Conservation (phyloP, 441 rosid species). For the Brassica hybrid region DNA sequence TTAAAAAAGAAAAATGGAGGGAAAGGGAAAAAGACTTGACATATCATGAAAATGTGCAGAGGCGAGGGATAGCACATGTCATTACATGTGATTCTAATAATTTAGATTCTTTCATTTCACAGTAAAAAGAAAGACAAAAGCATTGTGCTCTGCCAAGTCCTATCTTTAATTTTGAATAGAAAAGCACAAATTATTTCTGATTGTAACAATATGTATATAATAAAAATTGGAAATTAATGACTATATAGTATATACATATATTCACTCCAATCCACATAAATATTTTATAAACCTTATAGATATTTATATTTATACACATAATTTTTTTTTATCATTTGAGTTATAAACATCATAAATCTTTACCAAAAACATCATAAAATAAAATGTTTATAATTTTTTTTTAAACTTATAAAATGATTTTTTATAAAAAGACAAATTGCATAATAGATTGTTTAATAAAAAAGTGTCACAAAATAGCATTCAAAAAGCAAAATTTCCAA, state of each 20-base stretch:
- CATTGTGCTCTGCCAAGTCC: slow-evolving; percentile 37
- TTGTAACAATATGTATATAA: background rate
- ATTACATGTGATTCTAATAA: slow-evolving; percentile 47
- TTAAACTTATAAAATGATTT: background rate
- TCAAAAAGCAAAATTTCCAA: background rate
- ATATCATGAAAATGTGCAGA: slow-evolving; percentile 42
- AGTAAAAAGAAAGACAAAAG: slow-evolving; percentile 33
- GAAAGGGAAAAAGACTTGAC: slow-evolving; percentile 39
- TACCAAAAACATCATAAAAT: too few species aligned
- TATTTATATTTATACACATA: too few species aligned
- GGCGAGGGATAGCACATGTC: slow-evolving; percentile 44
- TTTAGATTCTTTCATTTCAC: slow-evolving; percentile 42
- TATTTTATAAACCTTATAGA: background rate
- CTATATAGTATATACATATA: background rate
- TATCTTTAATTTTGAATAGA: slow-evolving; percentile 20
- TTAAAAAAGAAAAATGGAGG: background rate
- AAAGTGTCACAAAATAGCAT: background rate
- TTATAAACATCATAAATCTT: background rate
- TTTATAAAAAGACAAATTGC: background rate
- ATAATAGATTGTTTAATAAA: too few species aligned
- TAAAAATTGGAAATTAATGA: background rate
- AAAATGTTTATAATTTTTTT: background rate
- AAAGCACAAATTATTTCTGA: slow-evolving; percentile 6
- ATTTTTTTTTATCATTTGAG: background rate
- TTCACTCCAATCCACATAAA: background rate